phyloP scores from a whole-genome alignment of 129 eudicot genomes.

The Centrapalus pauciflorus region DNA sequence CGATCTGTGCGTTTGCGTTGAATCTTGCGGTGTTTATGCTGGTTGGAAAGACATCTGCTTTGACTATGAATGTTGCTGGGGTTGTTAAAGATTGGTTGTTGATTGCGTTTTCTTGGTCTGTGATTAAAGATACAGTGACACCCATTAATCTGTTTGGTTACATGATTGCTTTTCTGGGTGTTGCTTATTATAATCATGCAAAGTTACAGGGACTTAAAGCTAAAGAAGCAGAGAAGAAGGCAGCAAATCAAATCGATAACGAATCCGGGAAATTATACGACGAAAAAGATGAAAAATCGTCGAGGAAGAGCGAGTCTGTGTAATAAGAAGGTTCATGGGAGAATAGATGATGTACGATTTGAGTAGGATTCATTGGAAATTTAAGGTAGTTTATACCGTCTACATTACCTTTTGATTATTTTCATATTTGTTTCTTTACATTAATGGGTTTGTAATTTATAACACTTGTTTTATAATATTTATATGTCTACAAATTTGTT shows the following conservation, averaged over 20 bases:
- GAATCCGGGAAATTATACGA: slow-evolving; percentile 35
- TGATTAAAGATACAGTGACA: slow-evolving; percentile 72
- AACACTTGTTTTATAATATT: background rate
- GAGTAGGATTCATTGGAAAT: background rate
- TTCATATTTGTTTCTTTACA: background rate
- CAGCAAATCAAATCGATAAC: slow-evolving; percentile 23
- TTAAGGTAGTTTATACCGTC: background rate
- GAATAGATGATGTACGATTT: background rate
- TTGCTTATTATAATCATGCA: slow-evolving; percentile 49
- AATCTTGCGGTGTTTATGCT: slow-evolving; percentile 75
- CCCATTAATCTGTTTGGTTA: slow-evolving; percentile 61
- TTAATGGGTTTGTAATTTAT: background rate
- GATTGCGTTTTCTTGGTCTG: slow-evolving; percentile 82
- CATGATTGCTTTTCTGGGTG: slow-evolving; percentile 65
- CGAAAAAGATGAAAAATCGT: slow-evolving; percentile 18
- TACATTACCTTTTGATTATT: background rate
- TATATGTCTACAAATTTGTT: background rate
- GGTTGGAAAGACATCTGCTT: slow-evolving; percentile 83
- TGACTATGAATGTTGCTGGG: slow-evolving; percentile 92
- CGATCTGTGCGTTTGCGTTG: slow-evolving; percentile 62
- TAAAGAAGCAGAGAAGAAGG: slow-evolving; percentile 43
- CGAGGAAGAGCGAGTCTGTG: slow-evolving; percentile 11
- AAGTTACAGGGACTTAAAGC: slow-evolving; percentile 47
- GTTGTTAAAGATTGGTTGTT: slow-evolving; percentile 84
- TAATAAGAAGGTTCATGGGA: no score